Percentiles rank a stretch among this genome's conserved stretches.
Conservation (phyloP, 1,284 basidiomycete species). For the Cerioporus squamosus region DNA sequence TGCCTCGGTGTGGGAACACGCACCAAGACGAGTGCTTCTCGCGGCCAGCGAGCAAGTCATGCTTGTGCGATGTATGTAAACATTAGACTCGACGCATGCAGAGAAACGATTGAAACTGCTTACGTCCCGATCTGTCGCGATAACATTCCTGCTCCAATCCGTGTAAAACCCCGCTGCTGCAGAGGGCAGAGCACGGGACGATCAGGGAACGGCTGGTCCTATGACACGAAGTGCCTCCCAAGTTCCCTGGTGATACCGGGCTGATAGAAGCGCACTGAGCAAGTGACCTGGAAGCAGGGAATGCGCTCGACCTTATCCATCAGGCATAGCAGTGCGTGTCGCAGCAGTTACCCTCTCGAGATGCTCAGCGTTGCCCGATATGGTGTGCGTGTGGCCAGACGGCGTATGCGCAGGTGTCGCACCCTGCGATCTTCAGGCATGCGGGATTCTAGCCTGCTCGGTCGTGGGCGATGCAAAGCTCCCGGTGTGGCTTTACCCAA, state of each 20-base stretch:
- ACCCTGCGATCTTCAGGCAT: constrained; percentile 24
- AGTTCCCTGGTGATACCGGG: constrained; percentile 25
- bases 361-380: constrained; percentile 20
- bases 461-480: constrained; percentile 7
- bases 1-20: constrained; percentile 13
- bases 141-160: constrained; percentile 11
- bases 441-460: constrained; percentile 1
- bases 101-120: background rate
- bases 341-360: constrained; percentile 15
- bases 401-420: constrained; percentile 8
- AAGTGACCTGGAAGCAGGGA: constrained; percentile 3
- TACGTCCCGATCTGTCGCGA: constrained; percentile 15
- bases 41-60: constrained; percentile 3
- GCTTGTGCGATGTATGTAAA: constrained; percentile 7
- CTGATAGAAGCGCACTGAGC: constrained; percentile 21
- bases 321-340: constrained; percentile 17
- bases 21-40: constrained; percentile 10
- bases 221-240: constrained; percentile 14
- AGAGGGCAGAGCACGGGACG: constrained; percentile 1
- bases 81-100: constrained; percentile 17
- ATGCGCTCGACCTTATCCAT: constrained; percentile 17
- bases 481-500: constrained; percentile 8
- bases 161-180: constrained; percentile 7
- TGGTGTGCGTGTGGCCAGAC: constrained; percentile 18
- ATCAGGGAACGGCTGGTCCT: constrained; percentile 15